A percentile compares a stretch with the other conserved stretches of the same genome.
Evolutionary conservation across 805 yeast species (phyloP).

Genomic region (Cephaloascus fragrans): DNA sequence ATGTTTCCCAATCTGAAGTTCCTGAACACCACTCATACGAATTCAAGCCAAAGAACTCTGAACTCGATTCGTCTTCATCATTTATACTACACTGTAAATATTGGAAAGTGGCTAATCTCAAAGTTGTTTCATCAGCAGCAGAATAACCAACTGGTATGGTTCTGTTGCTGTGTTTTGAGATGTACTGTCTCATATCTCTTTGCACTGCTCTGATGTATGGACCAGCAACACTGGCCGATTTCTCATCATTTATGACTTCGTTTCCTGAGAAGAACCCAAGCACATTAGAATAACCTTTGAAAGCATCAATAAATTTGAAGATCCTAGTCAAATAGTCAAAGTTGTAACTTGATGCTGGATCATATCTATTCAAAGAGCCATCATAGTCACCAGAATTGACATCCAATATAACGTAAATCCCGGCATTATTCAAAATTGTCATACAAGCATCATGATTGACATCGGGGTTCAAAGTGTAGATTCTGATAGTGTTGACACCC

Average conservation of each 20-base stretch:
- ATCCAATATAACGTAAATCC: constrained; percentile 80
- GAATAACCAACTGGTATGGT: constrained; percentile 92
- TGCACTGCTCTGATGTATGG: constrained; percentile 81
- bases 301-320: constrained; percentile 76
- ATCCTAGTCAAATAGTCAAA: constrained; percentile 63
- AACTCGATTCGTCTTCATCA: constrained; percentile 50
- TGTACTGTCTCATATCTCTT: constrained; percentile 84
- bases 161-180: constrained; percentile 58
- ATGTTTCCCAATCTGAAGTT: constrained; percentile 46
- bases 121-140: constrained; percentile 73
- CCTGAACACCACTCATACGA: constrained; percentile 96
- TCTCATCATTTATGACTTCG: constrained; percentile 77
- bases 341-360: constrained; percentile 65
- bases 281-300: constrained; percentile 75
- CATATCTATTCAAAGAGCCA: constrained; percentile 63
- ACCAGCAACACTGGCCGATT: constrained; percentile 54
- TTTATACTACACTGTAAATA: constrained; percentile 75
- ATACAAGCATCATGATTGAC: constrained; percentile 85
- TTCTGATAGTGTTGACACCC: constrained; percentile 79
- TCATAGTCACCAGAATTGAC: constrained; percentile 66
- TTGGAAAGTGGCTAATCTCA: constrained; percentile 66
- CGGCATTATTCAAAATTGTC: constrained; percentile 82
- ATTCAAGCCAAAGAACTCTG: constrained; percentile 92
- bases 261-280: constrained; percentile 88
- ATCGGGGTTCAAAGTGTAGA: constrained; percentile 77